phyloP scores from a whole-genome alignment of 495 filamentous ascomycete species.

The Neurospora sp. region DNA sequence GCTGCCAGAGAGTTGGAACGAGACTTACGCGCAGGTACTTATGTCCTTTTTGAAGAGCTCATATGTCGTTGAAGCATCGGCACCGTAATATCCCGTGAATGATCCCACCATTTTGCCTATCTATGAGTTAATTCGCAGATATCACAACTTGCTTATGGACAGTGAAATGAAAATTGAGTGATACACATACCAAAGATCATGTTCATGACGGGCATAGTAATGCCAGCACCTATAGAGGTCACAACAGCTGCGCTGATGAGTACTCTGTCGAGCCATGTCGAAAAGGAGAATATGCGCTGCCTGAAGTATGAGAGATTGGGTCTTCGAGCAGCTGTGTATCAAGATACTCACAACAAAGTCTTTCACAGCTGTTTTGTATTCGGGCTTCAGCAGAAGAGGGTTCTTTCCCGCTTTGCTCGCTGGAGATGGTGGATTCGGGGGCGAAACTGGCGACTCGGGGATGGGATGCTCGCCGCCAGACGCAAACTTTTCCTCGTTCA shows the following conservation, averaged over 20 bases:
- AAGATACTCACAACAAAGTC: constrained; percentile 23
- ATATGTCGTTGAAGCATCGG: constrained; percentile 12
- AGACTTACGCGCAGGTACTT: constrained; percentile 20
- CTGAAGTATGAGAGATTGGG: constrained; percentile 1
- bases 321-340: background rate
- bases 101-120: constrained; percentile 33
- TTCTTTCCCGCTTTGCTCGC: constrained; percentile 9
- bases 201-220: constrained; percentile 41
- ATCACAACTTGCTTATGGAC: background rate
- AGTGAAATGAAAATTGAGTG: background rate
- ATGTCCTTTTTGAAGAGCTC: constrained; percentile 19
- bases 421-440: background rate
- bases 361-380: constrained; percentile 18
- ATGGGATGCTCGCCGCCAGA: background rate
- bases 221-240: constrained; percentile 39
- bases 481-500: background rate
- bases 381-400: constrained; percentile 11
- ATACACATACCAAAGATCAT: constrained; percentile 34
- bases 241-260: constrained; percentile 29
- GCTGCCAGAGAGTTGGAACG: background rate
- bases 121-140: constrained; percentile 2
- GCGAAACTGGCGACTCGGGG: background rate
- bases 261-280: constrained; percentile 34
- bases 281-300: constrained; percentile 41
- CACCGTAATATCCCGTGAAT: constrained; percentile 18